Conservation (phyloP, 2,329 filamentous ascomycete genomes). For the Penicillium sp. region DNA sequence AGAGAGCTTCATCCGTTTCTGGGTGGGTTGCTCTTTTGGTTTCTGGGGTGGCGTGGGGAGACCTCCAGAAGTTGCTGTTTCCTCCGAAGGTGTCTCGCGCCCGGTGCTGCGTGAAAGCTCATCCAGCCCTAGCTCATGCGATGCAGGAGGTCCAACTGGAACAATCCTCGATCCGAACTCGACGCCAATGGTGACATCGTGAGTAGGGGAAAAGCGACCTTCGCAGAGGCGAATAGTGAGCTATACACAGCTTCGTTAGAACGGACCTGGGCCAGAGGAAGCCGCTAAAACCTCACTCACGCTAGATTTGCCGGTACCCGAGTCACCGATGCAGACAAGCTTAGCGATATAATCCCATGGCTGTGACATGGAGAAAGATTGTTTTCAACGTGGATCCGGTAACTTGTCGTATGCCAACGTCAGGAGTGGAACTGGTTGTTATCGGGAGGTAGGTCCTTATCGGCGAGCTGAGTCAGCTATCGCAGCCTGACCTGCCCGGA, state of each 20-base stretch:
- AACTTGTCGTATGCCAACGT: conserved; percentile 5
- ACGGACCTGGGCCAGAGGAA: background rate
- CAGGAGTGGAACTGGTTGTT: conserved; percentile 20
- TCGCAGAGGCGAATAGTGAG: conserved; percentile 95
- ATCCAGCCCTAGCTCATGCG: conserved; percentile 60
- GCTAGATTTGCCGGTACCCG: conserved; percentile 89
- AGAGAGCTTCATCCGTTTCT: conserved; percentile 88
- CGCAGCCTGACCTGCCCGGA: conserved; percentile 38
- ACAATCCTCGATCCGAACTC: conserved; percentile 95
- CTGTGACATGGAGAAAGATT: conserved; percentile 48
- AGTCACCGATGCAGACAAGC: conserved; percentile 96
- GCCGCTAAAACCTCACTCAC: conserved; percentile 44
- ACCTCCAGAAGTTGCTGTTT: conserved; percentile 26
- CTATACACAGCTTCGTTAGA: conserved; percentile 48
- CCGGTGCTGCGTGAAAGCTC: conserved; percentile 18
- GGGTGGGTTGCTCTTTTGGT: conserved; percentile 43
- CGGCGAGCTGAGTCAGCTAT: conserved; percentile 42
- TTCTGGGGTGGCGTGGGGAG: conserved; percentile 44
- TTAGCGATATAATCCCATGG: conserved; percentile 99
- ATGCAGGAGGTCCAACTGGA: conserved; percentile 82
- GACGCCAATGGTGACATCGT: conserved; percentile 96
- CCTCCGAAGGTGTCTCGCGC: conserved; percentile 20
- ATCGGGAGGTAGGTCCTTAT: conserved; percentile 11
- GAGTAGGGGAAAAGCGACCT: conserved; percentile 88
- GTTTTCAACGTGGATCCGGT: conserved; percentile 1